A percentile compares a stretch with the other conserved stretches of the same genome.
Evolutionary conservation across 345 rosid genomes (phyloP).

Genomic region (Bruguiera sexangula): DNA sequence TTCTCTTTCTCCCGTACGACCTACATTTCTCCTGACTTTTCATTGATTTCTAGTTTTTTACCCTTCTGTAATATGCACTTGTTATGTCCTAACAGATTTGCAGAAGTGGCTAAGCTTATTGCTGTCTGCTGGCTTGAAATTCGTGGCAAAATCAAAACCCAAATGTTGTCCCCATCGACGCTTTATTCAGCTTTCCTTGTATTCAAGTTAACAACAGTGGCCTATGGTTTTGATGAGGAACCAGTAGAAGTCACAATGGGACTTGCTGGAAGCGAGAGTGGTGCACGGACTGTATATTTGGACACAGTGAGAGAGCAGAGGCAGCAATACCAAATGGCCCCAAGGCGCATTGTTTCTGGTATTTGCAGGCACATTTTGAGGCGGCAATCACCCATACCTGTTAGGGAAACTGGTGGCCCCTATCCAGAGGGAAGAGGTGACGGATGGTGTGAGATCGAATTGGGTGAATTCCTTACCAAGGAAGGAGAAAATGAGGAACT

Average conservation of each 20-base stretch:
- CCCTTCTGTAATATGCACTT: not conserved
- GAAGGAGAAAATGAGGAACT: slow-evolving; percentile 20
- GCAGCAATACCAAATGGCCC: not conserved
- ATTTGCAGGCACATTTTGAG: not conserved
- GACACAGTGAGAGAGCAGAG: slow-evolving; percentile 4
- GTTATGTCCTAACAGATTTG: slow-evolving; percentile 18
- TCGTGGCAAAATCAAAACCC: slow-evolving; percentile 21
- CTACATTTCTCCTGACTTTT: no score
- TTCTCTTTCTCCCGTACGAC: not conserved
- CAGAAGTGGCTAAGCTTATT: slow-evolving; percentile 28
- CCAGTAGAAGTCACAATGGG: slow-evolving; percentile 24
- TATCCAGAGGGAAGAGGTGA: slow-evolving; percentile 19
- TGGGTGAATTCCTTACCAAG: slow-evolving; percentile 25
- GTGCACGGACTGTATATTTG: slow-evolving; percentile 10
- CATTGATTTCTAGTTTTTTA: not conserved
- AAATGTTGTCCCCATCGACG: slow-evolving; percentile 26
- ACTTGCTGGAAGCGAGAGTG: not conserved
- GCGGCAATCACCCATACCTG: not conserved
- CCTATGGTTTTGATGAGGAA: slow-evolving; percentile 12
- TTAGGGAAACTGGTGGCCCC: not conserved
- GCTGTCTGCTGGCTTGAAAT: slow-evolving; percentile 32
- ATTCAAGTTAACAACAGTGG: slow-evolving; percentile 10
- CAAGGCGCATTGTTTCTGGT: not conserved
- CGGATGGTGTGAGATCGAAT: slow-evolving; percentile 37
- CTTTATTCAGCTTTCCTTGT: slow-evolving; percentile 31